Percentiles rank a stretch among this genome's conserved stretches.
phyloP scores from a whole-genome alignment of 805 yeast species.

The Pichia cabralensis region DNA sequence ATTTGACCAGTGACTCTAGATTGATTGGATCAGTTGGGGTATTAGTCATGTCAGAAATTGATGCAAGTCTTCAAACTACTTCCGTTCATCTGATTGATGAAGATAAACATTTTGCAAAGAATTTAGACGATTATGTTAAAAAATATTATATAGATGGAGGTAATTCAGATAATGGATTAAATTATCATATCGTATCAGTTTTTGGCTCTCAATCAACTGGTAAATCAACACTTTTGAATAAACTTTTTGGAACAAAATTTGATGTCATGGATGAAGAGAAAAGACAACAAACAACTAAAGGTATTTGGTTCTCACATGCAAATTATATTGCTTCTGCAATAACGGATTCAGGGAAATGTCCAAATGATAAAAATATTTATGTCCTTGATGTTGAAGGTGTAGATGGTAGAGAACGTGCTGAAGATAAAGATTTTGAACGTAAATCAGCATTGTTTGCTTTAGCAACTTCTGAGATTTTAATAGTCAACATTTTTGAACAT shows the following conservation, averaged over 20 bases:
- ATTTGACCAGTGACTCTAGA: too few species aligned
- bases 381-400: slow-evolving; percentile 99
- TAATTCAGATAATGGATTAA: slow-evolving; percentile 41
- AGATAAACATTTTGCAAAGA: slow-evolving; percentile 39
- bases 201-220: slow-evolving; percentile 98
- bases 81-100: slow-evolving; percentile 60
- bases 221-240: slow-evolving; percentile 83
- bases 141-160: slow-evolving; percentile 14
- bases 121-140: slow-evolving; percentile 24
- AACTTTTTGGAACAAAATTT: slow-evolving; percentile 74
- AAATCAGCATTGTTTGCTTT: slow-evolving; percentile 93
- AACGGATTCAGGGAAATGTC: slow-evolving; percentile 4
- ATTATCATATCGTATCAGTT: slow-evolving; percentile 87
- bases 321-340: slow-evolving; percentile 25
- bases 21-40: too few species aligned
- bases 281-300: slow-evolving; percentile 87
- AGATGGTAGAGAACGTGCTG: slow-evolving; percentile 96
- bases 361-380: slow-evolving; percentile 34
- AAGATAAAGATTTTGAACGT: slow-evolving; percentile 96
- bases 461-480: slow-evolving; percentile 81
- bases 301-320: slow-evolving; percentile 67
- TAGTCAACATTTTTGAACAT: slow-evolving; percentile 93
- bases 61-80: slow-evolving; percentile 1
- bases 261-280: slow-evolving; percentile 86
- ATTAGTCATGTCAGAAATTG: too few species aligned